Conservation (phyloP, 2,329 filamentous ascomycete genomes). For the Ilyonectria mors-panacis region DNA sequence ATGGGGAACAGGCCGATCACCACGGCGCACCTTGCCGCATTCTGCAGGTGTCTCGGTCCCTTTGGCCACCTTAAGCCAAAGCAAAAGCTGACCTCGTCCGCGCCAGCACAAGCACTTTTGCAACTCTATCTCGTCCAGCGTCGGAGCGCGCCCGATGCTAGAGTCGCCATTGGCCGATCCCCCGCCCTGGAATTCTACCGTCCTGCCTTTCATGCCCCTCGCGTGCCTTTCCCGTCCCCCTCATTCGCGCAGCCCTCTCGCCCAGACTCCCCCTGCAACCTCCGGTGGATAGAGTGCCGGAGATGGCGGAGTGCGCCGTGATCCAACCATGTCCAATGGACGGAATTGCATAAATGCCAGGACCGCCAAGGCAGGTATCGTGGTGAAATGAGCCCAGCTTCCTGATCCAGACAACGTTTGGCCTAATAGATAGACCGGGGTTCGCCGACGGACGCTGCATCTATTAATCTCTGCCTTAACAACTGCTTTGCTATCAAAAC, state of each 20-base stretch:
- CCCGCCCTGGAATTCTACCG: conserved; percentile 3
- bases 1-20: conserved; percentile 2
- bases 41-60: conserved; percentile 22
- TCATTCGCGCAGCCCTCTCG: conserved; percentile 7
- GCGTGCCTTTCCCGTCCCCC: neutral
- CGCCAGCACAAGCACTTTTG: conserved; percentile 6
- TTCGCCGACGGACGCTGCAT: neutral
- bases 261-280: neutral
- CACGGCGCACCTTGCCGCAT: conserved; percentile 24
- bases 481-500: neutral
- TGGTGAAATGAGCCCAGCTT: conserved; percentile 16
- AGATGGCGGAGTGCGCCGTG: neutral
- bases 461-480: conserved; percentile 9
- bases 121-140: neutral
- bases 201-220: neutral
- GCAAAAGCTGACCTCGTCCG: neutral
- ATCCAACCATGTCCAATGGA: conserved; percentile 1
- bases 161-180: conserved; percentile 9
- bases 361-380: conserved; percentile 11
- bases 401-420: conserved; percentile 17
- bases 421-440: conserved; percentile 5
- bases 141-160: neutral
- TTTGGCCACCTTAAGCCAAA: neutral
- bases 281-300: neutral
- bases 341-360: conserved; percentile 2